Evolutionary conservation across 495 filamentous ascomycete species (phyloP).

Genomic region (Aspergillus carlsbadensis): DNA sequence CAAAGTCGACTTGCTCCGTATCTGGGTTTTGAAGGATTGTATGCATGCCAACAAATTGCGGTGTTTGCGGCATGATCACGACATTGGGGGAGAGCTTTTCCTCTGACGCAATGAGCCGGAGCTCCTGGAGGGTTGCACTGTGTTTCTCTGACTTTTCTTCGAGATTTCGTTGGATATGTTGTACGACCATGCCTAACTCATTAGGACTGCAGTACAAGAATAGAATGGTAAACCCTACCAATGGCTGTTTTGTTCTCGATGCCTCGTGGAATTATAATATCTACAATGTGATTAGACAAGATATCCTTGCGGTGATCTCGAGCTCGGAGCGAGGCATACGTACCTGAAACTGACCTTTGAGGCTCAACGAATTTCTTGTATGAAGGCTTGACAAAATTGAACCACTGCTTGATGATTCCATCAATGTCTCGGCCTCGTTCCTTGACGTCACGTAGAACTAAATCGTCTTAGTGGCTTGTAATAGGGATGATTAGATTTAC

Average conservation of each 20-base stretch:
- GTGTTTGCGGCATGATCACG: conserved; percentile 65
- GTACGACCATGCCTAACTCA: conserved; percentile 76
- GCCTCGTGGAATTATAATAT: conserved; percentile 92
- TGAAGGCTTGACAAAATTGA: conserved; percentile 91
- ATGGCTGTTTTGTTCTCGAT: conserved; percentile 94
- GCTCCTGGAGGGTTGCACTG: conserved; percentile 67
- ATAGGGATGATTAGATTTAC: conserved; percentile 21
- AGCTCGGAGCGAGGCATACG: neutral
- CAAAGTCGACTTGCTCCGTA: conserved; percentile 83
- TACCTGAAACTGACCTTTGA: conserved; percentile 76
- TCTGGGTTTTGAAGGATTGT: conserved; percentile 83
- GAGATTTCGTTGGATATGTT: conserved; percentile 82
- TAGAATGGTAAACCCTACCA: conserved; percentile 45
- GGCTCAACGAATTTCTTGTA: conserved; percentile 89
- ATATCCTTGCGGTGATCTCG: conserved; percentile 17
- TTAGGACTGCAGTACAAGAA: conserved; percentile 16
- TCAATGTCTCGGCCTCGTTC: conserved; percentile 85
- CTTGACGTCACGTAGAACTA: conserved; percentile 82
- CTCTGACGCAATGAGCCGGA: conserved; percentile 66
- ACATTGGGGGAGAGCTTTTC: conserved; percentile 73
- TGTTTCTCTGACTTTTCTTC: conserved; percentile 83
- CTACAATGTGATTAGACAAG: conserved; percentile 35
- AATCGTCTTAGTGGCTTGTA: conserved; percentile 8
- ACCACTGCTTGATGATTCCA: conserved; percentile 98
- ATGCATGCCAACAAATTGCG: conserved; percentile 82